phyloP scores from a whole-genome alignment of 2,329 filamentous ascomycete genomes.

The Huntiella moniliformis region DNA sequence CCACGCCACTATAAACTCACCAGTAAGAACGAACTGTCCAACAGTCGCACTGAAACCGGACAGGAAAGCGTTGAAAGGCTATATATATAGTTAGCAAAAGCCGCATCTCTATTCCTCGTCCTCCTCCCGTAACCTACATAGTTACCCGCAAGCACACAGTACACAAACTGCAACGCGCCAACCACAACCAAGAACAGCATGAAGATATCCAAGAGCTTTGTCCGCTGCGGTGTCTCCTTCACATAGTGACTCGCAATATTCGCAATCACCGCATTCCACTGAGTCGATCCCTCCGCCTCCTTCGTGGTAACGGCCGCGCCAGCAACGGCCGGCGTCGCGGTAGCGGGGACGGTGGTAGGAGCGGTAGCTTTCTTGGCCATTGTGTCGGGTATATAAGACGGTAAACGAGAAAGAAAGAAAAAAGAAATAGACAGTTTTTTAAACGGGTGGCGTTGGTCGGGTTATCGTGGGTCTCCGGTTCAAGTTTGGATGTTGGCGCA shows the following conservation, averaged over 20 bases:
- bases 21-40: constrained; percentile 91
- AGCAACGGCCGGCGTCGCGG: constrained; percentile 9
- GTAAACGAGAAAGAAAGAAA: constrained; percentile 13
- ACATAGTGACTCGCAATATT: constrained; percentile 65
- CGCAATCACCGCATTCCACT: constrained; percentile 40
- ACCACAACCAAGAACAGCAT: constrained; percentile 73
- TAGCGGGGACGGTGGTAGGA: constrained; percentile 14
- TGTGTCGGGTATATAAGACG: constrained; percentile 10
- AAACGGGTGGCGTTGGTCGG: too few relatives aligned
- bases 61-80: constrained; percentile 98
- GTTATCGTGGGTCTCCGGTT: too few relatives aligned
- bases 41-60: constrained; percentile 88
- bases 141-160: constrained; percentile 81
- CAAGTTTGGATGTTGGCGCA: neutral
- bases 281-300: constrained; percentile 16
- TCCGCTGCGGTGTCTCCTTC: constrained; percentile 67
- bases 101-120: neutral
- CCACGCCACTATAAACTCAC: constrained; percentile 24
- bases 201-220: constrained; percentile 81
- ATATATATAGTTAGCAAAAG: constrained; percentile 8
- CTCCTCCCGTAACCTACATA: constrained; percentile 47
- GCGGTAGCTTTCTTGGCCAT: constrained; percentile 12
- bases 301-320: constrained; percentile 13
- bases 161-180: constrained; percentile 79
- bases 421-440: neutral